Evolutionary conservation across 805 yeast genomes (phyloP), one percentile per base, ranked within the genome.

Genomic region (Helenozyma baotianmanensis): DNA sequence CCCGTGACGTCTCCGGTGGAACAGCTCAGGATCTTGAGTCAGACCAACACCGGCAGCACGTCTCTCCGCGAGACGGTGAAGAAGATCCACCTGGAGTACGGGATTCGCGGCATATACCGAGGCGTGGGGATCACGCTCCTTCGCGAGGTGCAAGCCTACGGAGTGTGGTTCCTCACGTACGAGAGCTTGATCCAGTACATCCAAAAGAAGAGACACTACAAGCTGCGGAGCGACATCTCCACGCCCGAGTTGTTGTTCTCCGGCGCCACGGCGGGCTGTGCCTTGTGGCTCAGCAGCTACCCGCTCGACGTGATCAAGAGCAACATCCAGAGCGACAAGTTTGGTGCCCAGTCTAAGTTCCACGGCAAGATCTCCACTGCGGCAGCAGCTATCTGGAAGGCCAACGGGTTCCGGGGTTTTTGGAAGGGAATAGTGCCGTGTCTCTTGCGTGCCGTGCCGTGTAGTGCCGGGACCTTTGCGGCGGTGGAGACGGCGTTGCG

Each of bases 391-490:
- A 74, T 74, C 7, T 58, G 65, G 45, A 42, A 40, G 6, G 52
- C 55, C 2, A 67, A 65, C 23, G 82, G 82, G 0, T 41, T 61
- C 4, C 39, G 56, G 9, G 82, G 82, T 0, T 76, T 76, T 52
- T 77, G 82, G 82, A 68, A 71, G 54, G 83, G 83, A 8, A 63
- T 77, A 26, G 71, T 65, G 0, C 83, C 83, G 0, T 73, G 82
- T 14, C 58, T 77, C 25, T 38, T 75, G 4, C 64, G 83, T 47
- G 83, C 83, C 0, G 67, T 75, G 25, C 83, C 83, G 4, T 74
- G 81, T 45, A 70, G 78, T 50, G 84, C 89, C 1, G 84, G 84
- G 11, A 82, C 90, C 0, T 82, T 82, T 64, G 84, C 88, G 2
- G 75, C 82, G 10, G 89, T 82, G 2, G 90, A 82, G 49, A 60